These are phyloP conservation scores for Leccinum aurantiacum DNA, from an alignment of 768 basidiomycete species.

Conservation along the genomic window DNA sequence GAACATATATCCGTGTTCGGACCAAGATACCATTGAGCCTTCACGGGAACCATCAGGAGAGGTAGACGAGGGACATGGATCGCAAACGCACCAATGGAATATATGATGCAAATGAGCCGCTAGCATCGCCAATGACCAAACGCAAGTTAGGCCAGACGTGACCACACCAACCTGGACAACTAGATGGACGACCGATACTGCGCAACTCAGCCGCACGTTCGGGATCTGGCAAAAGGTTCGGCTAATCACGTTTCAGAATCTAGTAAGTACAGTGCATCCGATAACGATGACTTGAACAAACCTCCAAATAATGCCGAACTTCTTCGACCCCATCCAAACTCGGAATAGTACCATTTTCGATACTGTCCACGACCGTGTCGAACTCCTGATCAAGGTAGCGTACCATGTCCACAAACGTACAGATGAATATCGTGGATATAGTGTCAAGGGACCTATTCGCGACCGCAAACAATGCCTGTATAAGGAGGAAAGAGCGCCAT, in stretches of 20 bases:
- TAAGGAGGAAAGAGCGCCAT: not conserved
- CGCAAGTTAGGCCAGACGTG: not conserved
- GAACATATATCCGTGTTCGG: not conserved
- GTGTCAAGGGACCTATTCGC: not conserved
- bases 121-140: not conserved
- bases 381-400: not conserved
- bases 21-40: not conserved
- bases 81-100: not conserved
- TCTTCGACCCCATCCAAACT: not conserved
- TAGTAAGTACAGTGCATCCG: not conserved
- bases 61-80: not conserved
- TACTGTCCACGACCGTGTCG: not conserved
- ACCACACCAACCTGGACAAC: not conserved
- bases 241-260: not conserved
- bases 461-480: not conserved
- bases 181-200: not conserved
- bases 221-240: not conserved
- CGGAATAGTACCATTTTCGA: not conserved
- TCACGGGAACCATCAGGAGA: not conserved
- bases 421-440: not conserved
- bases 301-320: not conserved
- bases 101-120: not conserved
- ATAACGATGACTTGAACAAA: not conserved
- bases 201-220: not conserved
- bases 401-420: not conserved